These are phyloP conservation scores for Bigelowiella natans DNA, from an alignment of 78 protist genomes.

Conservation along the genomic window DNA sequence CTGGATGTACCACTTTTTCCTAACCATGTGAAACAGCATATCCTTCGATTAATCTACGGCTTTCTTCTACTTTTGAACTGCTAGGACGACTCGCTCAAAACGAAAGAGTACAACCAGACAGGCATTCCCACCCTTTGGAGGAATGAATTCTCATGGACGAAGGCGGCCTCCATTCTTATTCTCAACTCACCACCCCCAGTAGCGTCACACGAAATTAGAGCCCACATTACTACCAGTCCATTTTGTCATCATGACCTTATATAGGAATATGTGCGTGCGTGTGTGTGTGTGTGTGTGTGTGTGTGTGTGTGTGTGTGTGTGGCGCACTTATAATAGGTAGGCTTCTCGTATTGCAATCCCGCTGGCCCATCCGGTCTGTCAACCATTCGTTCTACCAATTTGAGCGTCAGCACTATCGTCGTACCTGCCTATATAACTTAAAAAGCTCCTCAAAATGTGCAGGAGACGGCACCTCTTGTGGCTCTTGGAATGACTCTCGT, in stretches of 20 bases:
- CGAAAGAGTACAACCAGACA: slow-evolving; percentile 5
- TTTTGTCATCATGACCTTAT: too few relatives aligned
- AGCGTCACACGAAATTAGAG: too few relatives aligned
- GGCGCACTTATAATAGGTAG: too few relatives aligned
- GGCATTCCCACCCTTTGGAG: slow-evolving; percentile 27
- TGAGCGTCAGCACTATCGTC: too few relatives aligned
- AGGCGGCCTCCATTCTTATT: neutral
- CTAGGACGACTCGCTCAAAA: neutral
- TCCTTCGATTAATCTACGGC: neutral
- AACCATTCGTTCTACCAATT: too few relatives aligned
- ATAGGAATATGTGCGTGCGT: too few relatives aligned
- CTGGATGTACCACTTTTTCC: neutral
- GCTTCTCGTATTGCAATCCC: neutral
- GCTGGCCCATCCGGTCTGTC: neutral
- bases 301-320: too few relatives aligned
- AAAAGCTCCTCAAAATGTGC: neutral
- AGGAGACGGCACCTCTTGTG: neutral
- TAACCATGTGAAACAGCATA: neutral
- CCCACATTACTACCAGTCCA: too few relatives aligned
- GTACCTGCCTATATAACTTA: too few relatives aligned
- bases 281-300: too few relatives aligned
- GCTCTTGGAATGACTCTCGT: neutral
- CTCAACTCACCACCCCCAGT: neutral
- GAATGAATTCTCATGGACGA: slow-evolving; percentile 17
- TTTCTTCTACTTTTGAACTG: too few relatives aligned